These are phyloP conservation scores for Penicillium capsulatum DNA, from an alignment of 2,329 filamentous ascomycete genomes.

Conservation along the genomic window DNA sequence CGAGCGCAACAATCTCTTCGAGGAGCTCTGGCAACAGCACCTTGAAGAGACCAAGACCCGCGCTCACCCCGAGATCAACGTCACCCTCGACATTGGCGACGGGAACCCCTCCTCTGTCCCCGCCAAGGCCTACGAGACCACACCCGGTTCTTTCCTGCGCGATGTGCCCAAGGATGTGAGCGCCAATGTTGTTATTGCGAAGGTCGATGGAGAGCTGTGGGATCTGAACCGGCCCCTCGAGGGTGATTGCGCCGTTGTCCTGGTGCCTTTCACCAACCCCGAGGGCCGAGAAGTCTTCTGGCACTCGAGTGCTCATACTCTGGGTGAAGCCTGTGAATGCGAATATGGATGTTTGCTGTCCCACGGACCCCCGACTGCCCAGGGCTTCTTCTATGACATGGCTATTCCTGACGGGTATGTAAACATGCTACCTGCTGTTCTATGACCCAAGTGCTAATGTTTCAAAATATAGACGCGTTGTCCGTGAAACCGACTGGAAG, in stretches of 20 bases:
- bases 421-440: conserved; percentile 25
- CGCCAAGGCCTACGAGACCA: conserved; percentile 87
- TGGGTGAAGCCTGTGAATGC: conserved; percentile 91
- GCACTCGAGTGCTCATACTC: conserved; percentile 91
- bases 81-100: conserved; percentile 45
- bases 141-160: conserved; percentile 71
- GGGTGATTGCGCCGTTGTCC: conserved; percentile 76
- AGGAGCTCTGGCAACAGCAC: conserved; percentile 78
- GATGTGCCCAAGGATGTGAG: conserved; percentile 80
- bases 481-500: conserved; percentile 76
- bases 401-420: conserved; percentile 63
- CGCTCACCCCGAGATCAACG: conserved; percentile 46
- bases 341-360: conserved; percentile 88
- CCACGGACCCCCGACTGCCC: conserved; percentile 85
- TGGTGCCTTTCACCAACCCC: conserved; percentile 73
- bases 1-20: conserved; percentile 80
- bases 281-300: conserved; percentile 93
- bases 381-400: conserved; percentile 99
- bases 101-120: conserved; percentile 39
- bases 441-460: conserved; percentile 21
- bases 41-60: conserved; percentile 66
- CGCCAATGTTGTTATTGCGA: conserved; percentile 78
- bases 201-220: conserved; percentile 83
- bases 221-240: conserved; percentile 89
- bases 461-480: conserved; percentile 48